Base-by-base conservation (phyloP, 2,329 filamentous ascomycete genomes). In the Venturia carpophila region DNA sequence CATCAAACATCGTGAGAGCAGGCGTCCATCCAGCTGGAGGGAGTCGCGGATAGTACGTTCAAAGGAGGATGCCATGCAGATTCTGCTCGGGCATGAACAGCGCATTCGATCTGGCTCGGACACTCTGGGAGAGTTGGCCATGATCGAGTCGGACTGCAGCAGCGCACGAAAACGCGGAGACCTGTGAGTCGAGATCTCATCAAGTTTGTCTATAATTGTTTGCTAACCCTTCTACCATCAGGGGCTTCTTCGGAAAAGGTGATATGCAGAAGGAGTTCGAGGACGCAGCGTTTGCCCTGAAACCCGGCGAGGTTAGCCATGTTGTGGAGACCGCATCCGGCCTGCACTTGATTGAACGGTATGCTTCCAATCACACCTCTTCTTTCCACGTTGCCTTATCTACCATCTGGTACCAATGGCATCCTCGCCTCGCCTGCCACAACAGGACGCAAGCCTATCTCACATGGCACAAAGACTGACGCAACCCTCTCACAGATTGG, bases 211-310 rank as follows among this genome's bases (percentile, higher is more conserved):
- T 6, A 60, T 30, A 21, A 21, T 4, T 60, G 30, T 41, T 56
- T 64, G 63, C 47, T 56, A 27, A 58, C 60, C 19, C 21, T 21
- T 66, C 69, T 60, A 70, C 70, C 42, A 64, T 62, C 58, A 66
- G 66, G 68, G 94, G 94, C 24, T 96, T 92, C 77, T 99, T 99
- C 76, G 92, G 91, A 65, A 87, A 84, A 71, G 91, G 92, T 37
- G 93, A 97, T 73, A 99, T 99, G 94, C 94, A 99, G 76, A 93
- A 92, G 80, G 93, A 97, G 78, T 99, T 99, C 73, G 94, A 99
- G 79, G 91, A 97, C 65, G 92, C 92, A 5, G 89, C 94, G 1
- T 99, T 99, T 78, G 87, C 84, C n/a, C 82, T 99, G 65, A 84
- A 92, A 76, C 87, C 88, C 1, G 92, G 92, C 42, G 85, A 97